Evolutionary conservation across 192 early-diverging fungal genomes (phyloP).

Genomic region (Lobosporangium transversale): DNA sequence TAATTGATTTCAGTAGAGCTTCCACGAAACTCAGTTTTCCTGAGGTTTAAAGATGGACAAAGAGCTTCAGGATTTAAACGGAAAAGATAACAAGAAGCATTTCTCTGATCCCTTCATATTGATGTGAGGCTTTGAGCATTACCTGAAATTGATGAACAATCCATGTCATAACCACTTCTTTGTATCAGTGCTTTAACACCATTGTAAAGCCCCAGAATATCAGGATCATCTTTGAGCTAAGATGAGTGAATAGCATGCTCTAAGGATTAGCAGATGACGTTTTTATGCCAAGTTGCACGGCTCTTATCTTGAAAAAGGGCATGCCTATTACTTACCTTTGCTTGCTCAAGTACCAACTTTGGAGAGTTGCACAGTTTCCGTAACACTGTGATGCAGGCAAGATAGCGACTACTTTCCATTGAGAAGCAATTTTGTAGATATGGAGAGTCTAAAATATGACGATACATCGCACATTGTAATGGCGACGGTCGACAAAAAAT

Average conservation of each 20-base stretch:
- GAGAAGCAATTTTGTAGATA: slow-evolving; percentile 34
- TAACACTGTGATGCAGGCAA: slow-evolving; percentile 58
- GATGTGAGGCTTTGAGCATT: neutral
- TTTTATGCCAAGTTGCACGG: no score
- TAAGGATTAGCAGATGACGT: no score
- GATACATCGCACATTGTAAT: slow-evolving; percentile 56
- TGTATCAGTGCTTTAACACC: slow-evolving; percentile 12
- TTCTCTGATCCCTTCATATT: no score
- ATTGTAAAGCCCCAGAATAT: slow-evolving; percentile 12
- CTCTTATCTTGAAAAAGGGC: no score
- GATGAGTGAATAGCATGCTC: no score
- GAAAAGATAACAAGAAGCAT: no score
- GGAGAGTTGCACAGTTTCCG: slow-evolving; percentile 58
- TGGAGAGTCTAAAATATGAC: slow-evolving; percentile 32
- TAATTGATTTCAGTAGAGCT: slow-evolving; percentile 18
- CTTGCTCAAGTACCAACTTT: slow-evolving; percentile 23
- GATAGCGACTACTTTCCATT: slow-evolving; percentile 46
- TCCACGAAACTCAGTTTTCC: slow-evolving; percentile 39
- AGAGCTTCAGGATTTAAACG: no score
- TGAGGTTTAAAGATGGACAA: neutral
- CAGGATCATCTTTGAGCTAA: slow-evolving; percentile 21
- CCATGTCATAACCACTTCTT: neutral
- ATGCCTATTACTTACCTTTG: slow-evolving; percentile 14
- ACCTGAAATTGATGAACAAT: slow-evolving; percentile 16
- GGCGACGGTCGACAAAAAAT: slow-evolving; percentile 61